Conservation (phyloP, 441 rosid species). For the Adansonia grandidieri region DNA sequence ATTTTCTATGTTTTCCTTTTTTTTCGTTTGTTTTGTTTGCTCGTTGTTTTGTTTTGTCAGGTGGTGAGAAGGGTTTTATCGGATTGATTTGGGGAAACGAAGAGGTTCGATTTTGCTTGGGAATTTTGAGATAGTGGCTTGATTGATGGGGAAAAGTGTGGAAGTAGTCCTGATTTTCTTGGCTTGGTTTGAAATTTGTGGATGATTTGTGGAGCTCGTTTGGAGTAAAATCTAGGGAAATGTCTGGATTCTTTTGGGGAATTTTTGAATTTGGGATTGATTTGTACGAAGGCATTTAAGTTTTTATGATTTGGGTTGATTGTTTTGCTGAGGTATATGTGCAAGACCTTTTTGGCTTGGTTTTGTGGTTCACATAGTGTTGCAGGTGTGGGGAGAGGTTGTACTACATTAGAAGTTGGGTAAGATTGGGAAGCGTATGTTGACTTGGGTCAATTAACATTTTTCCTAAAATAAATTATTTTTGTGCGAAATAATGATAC, state of each 20-base stretch:
- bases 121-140: not conserved
- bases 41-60: not conserved
- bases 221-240: not conserved
- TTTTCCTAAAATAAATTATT: not conserved
- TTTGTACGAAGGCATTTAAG: not conserved
- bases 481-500: not conserved
- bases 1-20: not conserved
- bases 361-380: not conserved
- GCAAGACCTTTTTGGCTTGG: not conserved
- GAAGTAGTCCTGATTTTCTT: constrained; percentile 7
- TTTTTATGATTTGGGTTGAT: not conserved
- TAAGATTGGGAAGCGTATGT: not conserved
- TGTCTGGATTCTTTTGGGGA: not conserved
- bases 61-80: not conserved
- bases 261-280: not conserved
- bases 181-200: not conserved
- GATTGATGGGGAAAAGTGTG: not conserved
- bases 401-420: not conserved
- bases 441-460: not conserved
- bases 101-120: not conserved
- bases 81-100: constrained; percentile 12
- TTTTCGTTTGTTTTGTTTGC: not conserved
- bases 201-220: not conserved
- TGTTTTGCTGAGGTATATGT: constrained; percentile 1
- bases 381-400: not conserved